Conservation (phyloP, 2,329 filamentous ascomycete genomes). For the Penicillium aurantiogriseum region DNA sequence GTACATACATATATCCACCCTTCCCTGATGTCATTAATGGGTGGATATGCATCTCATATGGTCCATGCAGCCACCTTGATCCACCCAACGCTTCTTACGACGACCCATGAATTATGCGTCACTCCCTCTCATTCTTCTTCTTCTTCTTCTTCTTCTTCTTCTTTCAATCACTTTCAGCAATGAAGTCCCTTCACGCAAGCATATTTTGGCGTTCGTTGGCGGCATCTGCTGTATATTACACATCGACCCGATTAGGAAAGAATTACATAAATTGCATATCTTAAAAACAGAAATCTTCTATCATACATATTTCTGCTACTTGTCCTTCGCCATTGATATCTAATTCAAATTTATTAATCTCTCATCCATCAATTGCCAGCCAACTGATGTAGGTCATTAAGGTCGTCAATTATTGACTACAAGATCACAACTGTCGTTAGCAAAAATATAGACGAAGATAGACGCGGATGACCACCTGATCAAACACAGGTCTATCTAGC, state of each 20-base stretch:
- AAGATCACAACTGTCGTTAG: not conserved
- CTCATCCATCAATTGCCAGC: not conserved
- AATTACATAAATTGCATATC: not conserved
- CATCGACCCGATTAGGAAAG: not conserved
- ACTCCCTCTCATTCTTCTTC: not conserved
- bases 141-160: not conserved
- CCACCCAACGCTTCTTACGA: not conserved
- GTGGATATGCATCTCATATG: not conserved
- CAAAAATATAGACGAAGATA: no score
- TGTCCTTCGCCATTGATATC: not conserved
- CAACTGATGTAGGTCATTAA: not conserved
- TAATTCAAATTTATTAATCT: not conserved
- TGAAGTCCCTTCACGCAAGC: not conserved
- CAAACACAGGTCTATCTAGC: not conserved
- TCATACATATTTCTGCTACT: not conserved
- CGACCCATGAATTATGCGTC: not conserved
- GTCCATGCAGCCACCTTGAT: not conserved
- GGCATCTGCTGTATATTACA: not conserved
- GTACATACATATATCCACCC: conserved; percentile 30
- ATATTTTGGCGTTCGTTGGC: not conserved
- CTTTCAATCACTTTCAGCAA: not conserved
- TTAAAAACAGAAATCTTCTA: no score
- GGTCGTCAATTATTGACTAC: not conserved
- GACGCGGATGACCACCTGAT: no score
- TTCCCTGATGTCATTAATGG: not conserved